phyloP scores from a whole-genome alignment of 208 protist species.

The Strigomonas oncopelti region DNA sequence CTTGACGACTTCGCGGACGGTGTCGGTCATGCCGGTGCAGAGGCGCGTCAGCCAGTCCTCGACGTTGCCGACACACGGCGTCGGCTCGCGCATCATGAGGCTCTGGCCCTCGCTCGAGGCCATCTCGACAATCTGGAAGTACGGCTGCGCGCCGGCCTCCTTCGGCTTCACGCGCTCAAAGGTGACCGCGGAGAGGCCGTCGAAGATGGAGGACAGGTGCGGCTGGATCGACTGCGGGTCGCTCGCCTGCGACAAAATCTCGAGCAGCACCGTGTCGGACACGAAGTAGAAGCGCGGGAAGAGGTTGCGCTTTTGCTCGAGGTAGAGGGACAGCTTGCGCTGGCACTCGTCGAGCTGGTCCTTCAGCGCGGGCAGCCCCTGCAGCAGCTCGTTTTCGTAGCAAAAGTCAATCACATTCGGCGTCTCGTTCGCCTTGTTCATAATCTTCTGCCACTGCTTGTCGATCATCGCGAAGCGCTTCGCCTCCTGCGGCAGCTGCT shows the following conservation, averaged over 20 bases:
- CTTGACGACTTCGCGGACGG: slow-evolving; percentile 88
- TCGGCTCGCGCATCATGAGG: slow-evolving; percentile 83
- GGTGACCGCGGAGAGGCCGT: slow-evolving; percentile 84
- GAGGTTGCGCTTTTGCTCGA: slow-evolving; percentile 96
- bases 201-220: slow-evolving; percentile 93
- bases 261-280: slow-evolving; percentile 95
- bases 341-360: slow-evolving; percentile 97
- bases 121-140: slow-evolving; percentile 91
- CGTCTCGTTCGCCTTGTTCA: slow-evolving; percentile 94
- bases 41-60: slow-evolving; percentile 93
- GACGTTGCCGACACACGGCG: slow-evolving; percentile 90
- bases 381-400: slow-evolving; percentile 94
- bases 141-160: slow-evolving; percentile 83
- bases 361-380: slow-evolving; percentile 92
- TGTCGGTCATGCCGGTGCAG: slow-evolving; percentile 88
- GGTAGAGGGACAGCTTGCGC: slow-evolving; percentile 96
- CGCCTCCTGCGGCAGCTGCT: slow-evolving; percentile 95
- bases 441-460: slow-evolving; percentile 96
- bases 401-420: slow-evolving; percentile 95
- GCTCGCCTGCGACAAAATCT: slow-evolving; percentile 96
- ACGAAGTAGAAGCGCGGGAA: slow-evolving; percentile 99
- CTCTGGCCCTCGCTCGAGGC: slow-evolving; percentile 88
- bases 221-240: slow-evolving; percentile 93
- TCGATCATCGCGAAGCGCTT: slow-evolving; percentile 96
- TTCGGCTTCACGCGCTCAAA: slow-evolving; percentile 91